phyloP scores from a whole-genome alignment of 202 grass and related monocot species.

The Musa balbisiana region DNA sequence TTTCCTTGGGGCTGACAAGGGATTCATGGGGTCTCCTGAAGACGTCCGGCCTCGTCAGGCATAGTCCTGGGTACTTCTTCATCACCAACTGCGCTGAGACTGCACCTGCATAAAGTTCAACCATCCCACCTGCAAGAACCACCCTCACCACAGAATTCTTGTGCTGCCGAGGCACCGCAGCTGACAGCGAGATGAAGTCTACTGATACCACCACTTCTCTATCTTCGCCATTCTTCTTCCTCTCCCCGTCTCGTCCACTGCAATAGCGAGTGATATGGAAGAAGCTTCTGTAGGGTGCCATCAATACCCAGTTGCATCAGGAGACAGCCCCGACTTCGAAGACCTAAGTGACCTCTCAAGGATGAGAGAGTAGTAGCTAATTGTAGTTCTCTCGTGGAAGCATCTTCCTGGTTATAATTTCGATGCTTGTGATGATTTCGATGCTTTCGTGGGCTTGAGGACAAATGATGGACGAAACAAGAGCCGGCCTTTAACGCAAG shows the following conservation, averaged over 20 bases:
- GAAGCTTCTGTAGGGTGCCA: too few relatives aligned
- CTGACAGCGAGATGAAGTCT: constrained; percentile 13
- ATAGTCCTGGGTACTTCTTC: constrained; percentile 43
- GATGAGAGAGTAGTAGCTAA: too few relatives aligned
- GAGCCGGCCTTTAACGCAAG: too few relatives aligned
- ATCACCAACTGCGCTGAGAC: constrained; percentile 43
- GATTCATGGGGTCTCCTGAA: constrained; percentile 51
- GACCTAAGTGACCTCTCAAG: too few relatives aligned
- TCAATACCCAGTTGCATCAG: too few relatives aligned
- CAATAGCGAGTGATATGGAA: background rate
- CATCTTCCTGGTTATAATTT: too few relatives aligned
- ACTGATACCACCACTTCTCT: background rate
- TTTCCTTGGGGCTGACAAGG: constrained; percentile 23
- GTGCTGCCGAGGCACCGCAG: background rate
- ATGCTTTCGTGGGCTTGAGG: too few relatives aligned
- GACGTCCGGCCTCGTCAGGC: constrained; percentile 43
- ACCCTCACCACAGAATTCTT: constrained; percentile 36
- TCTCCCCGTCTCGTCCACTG: background rate
- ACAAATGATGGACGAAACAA: too few relatives aligned
- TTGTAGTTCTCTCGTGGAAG: too few relatives aligned
- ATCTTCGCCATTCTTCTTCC: background rate
- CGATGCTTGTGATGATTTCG: too few relatives aligned
- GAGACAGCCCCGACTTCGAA: too few relatives aligned
- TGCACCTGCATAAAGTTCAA: constrained; percentile 38
- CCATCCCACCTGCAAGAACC: constrained; percentile 40